Evolutionary conservation across 257 asterid genomes (phyloP).

Genomic region (Salvia splendens): DNA sequence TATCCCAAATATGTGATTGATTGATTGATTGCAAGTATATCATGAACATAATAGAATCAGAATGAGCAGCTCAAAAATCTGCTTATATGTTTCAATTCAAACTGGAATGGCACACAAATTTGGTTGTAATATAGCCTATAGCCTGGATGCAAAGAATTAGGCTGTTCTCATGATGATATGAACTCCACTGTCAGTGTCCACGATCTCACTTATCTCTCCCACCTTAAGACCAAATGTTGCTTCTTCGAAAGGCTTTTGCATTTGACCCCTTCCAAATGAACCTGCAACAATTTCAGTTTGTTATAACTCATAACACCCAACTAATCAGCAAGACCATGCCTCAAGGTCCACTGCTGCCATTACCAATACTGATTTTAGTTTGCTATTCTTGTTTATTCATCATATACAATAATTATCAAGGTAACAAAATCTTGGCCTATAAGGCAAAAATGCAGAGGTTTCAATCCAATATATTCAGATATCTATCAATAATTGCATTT

Average conservation of each 20-base stretch:
- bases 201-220: slow-evolving; percentile 79
- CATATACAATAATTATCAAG: not conserved
- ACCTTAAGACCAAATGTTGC: slow-evolving; percentile 63
- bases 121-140: not conserved
- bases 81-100: no score
- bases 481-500: not conserved
- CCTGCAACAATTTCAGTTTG: slow-evolving; percentile 44
- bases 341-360: not conserved
- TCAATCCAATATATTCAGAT: not conserved
- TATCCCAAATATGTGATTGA: no score
- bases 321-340: not conserved
- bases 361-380: not conserved
- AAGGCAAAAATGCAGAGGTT: not conserved
- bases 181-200: slow-evolving; percentile 90
- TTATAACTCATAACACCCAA: not conserved
- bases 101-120: not conserved
- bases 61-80: no score
- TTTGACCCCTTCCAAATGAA: slow-evolving; percentile 75
- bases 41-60: no score
- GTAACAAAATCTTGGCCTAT: not conserved
- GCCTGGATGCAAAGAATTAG: slow-evolving; percentile 19
- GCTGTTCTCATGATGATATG: slow-evolving; percentile 83
- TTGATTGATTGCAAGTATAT: no score
- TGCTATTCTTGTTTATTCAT: not conserved
- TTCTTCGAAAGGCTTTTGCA: slow-evolving; percentile 95